phyloP scores from a whole-genome alignment of 1,284 basidiomycete genomes.

The Moesziomyces sp. region DNA sequence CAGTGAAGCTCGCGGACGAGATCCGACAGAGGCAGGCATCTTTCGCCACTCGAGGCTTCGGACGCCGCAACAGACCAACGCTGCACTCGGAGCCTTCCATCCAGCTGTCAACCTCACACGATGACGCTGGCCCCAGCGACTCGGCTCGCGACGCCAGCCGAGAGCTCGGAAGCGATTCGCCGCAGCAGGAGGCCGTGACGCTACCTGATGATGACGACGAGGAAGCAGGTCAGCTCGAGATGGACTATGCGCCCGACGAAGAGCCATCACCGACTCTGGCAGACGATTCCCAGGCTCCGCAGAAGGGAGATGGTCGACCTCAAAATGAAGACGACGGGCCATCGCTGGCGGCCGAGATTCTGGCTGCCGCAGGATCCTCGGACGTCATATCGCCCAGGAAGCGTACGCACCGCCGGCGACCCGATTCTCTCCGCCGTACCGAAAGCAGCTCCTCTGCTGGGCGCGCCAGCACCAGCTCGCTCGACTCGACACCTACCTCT shows the following conservation, averaged over 20 bases:
- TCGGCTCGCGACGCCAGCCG: not conserved
- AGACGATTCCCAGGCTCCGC: not conserved
- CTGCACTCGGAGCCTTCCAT: constrained; percentile 12
- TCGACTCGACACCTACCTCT: constrained; percentile 29
- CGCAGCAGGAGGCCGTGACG: constrained; percentile 3
- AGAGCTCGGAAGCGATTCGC: not conserved
- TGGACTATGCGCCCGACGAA: constrained; percentile 34
- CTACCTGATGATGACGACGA: constrained; percentile 43
- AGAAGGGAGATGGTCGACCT: not conserved
- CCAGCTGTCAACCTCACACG: not conserved
- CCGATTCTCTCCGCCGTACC: constrained; percentile 18
- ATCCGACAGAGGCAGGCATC: constrained; percentile 42
- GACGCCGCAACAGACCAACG: constrained; percentile 28
- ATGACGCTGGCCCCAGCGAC: constrained; percentile 1
- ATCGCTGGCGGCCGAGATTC: constrained; percentile 28
- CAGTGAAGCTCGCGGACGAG: constrained; percentile 40
- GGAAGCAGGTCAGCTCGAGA: constrained; percentile 43
- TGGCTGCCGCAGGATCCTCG: constrained; percentile 28
- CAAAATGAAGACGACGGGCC: constrained; percentile 6
- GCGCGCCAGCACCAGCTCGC: constrained; percentile 15
- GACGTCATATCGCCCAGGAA: constrained; percentile 17
- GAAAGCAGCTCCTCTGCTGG: constrained; percentile 34
- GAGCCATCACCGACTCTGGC: not conserved
- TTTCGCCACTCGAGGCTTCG: constrained; percentile 35
- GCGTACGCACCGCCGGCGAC: constrained; percentile 16